Percentiles rank a stretch among this genome's conserved stretches.
Conservation (phyloP, 1,284 basidiomycete genomes). For the Polyporus tsugae region DNA sequence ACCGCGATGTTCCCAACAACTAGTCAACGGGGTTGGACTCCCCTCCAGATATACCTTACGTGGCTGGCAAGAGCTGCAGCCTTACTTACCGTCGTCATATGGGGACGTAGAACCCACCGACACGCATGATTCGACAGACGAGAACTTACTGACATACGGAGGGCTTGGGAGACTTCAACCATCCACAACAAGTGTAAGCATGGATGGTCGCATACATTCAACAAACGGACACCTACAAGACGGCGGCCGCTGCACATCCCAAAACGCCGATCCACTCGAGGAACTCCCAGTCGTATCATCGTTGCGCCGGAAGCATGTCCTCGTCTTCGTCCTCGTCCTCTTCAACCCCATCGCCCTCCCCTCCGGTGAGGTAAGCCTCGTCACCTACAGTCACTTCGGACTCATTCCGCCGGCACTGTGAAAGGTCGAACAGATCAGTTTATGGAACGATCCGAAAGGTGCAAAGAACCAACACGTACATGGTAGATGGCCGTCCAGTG, state of each 20-base stretch:
- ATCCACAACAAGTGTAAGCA: conserved; percentile 33
- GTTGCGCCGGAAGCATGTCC: conserved; percentile 40
- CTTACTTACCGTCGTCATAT: neutral
- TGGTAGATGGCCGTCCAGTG: conserved; percentile 88
- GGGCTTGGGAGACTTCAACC: conserved; percentile 8
- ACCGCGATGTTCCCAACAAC: neutral
- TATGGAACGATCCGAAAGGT: neutral
- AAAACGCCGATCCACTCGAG: neutral
- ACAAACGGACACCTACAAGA: conserved; percentile 30
- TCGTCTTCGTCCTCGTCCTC: conserved; percentile 41
- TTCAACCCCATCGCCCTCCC: conserved; percentile 29
- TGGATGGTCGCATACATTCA: conserved; percentile 30
- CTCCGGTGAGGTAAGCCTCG: conserved; percentile 10
- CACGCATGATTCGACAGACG: neutral
- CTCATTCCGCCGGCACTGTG: conserved; percentile 31
- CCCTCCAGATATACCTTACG: neutral
- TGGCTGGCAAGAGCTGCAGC: neutral
- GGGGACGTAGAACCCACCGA: neutral
- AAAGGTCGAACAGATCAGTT: neutral
- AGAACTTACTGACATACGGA: neutral
- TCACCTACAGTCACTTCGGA: conserved; percentile 14
- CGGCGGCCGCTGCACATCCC: neutral
- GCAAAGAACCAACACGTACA: conserved; percentile 45
- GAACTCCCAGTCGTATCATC: conserved; percentile 19
- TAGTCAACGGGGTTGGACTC: neutral